Evolutionary conservation across 345 rosid genomes (phyloP).

Genomic region (Punica granatum): DNA sequence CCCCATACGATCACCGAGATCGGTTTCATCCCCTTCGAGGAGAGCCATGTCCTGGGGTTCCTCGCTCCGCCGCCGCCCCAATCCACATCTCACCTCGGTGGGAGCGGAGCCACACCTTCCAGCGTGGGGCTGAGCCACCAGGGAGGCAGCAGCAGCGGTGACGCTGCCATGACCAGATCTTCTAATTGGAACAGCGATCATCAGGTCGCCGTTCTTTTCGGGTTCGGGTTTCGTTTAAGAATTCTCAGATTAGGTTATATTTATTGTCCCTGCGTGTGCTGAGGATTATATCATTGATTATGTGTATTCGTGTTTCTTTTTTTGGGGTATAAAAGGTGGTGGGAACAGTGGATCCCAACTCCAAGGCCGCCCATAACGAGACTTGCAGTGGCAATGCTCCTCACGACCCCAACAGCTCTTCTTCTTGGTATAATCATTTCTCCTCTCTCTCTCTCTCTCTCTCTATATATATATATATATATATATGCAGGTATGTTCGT

Average conservation of each 20-base stretch:
- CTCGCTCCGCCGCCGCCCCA: slow-evolving; percentile 49
- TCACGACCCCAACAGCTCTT: slow-evolving; percentile 36
- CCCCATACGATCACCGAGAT: slow-evolving; percentile 50
- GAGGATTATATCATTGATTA: background rate
- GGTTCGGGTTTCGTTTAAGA: background rate
- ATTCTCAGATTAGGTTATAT: background rate
- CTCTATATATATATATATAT: background rate
- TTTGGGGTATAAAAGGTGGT: slow-evolving; percentile 23
- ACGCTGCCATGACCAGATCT: slow-evolving; percentile 15
- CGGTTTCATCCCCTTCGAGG: slow-evolving; percentile 74
- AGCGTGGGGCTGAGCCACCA: slow-evolving; percentile 11
- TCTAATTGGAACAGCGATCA: slow-evolving; percentile 24
- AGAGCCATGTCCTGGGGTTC: slow-evolving; percentile 63
- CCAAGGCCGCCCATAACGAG: slow-evolving; percentile 24
- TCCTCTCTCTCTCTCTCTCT: background rate
- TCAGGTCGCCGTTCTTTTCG: background rate
- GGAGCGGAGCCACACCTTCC: slow-evolving; percentile 6
- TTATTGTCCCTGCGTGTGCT: background rate
- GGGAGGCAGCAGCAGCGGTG: background rate
- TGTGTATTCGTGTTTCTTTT: background rate
- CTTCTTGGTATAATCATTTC: slow-evolving; percentile 3
- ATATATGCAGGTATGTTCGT: background rate
- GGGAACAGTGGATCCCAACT: slow-evolving; percentile 34
- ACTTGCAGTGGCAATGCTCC: slow-evolving; percentile 29
- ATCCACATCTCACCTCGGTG: slow-evolving; percentile 19